A percentile compares a stretch with the other conserved stretches of the same genome.
Conservation (phyloP, 257 asterid species). For the Salvia hispanica region DNA sequence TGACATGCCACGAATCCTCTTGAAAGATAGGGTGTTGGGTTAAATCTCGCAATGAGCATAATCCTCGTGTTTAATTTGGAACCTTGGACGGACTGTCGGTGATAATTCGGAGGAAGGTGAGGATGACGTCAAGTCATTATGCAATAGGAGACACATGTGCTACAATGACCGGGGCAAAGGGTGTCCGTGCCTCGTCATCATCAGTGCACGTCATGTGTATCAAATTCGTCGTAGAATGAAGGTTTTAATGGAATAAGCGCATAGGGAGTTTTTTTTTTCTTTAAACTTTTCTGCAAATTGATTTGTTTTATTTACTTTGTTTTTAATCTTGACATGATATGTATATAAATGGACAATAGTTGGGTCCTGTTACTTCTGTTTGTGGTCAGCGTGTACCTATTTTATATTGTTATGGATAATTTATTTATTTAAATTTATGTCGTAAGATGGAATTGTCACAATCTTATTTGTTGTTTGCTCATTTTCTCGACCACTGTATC, state of each 20-base stretch:
- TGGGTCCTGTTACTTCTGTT: background rate
- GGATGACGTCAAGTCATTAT: background rate
- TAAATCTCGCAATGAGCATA: too few relatives aligned
- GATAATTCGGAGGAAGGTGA: background rate
- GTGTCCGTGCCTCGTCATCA: too few relatives aligned
- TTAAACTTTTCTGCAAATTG: background rate
- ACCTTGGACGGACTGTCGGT: background rate
- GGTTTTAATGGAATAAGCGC: background rate
- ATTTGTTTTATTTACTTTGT: background rate
- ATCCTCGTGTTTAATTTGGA: background rate
- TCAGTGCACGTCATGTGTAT: too few relatives aligned
- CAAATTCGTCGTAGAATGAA: too few relatives aligned
- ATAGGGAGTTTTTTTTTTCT: background rate
- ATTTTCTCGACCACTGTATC: conserved; percentile 13
- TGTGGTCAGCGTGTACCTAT: background rate
- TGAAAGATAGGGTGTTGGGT: too few relatives aligned
- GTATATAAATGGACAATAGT: background rate
- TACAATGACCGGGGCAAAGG: too few relatives aligned
- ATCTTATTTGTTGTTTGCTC: conserved; percentile 23
- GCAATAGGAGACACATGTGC: background rate
- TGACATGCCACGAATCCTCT: too few relatives aligned
- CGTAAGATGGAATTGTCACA: conserved; percentile 21
- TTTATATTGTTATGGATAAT: background rate
- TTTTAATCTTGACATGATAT: background rate
- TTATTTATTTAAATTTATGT: background rate